These are phyloP conservation scores for Salix brachista DNA, from an alignment of 345 rosid genomes.

Conservation along the genomic window DNA sequence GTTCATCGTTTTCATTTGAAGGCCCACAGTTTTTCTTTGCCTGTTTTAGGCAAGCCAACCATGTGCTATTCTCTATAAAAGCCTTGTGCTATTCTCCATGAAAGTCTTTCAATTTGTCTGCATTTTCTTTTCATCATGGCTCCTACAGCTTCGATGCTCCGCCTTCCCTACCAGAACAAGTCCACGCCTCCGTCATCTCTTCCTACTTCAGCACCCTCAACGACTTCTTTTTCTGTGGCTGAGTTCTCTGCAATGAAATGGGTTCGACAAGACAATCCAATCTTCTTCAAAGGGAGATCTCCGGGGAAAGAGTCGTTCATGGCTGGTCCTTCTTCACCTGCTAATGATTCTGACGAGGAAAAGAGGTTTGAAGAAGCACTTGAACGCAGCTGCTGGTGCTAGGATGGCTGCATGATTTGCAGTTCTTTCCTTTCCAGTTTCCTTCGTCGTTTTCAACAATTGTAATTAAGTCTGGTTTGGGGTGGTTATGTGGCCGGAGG, in stretches of 20 bases:
- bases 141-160: slow-evolving; percentile 72
- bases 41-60: slow-evolving; percentile 3
- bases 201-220: background rate
- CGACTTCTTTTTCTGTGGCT: background rate
- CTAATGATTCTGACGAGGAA: slow-evolving; percentile 28
- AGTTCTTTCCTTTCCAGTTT: background rate
- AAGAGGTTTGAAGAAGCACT: slow-evolving; percentile 44
- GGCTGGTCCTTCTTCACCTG: slow-evolving; percentile 13
- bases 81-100: background rate
- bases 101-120: background rate
- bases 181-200: slow-evolving; percentile 7
- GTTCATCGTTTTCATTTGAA: background rate
- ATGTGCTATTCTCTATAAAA: background rate
- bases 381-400: slow-evolving; percentile 38
- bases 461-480: background rate
- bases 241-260: slow-evolving; percentile 20
- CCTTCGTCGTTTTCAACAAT: background rate
- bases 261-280: slow-evolving; percentile 2
- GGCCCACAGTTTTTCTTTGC: slow-evolving; percentile 8
- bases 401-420: background rate
- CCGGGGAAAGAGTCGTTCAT: background rate
- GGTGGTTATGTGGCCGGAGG: background rate
- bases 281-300: slow-evolving; percentile 11
- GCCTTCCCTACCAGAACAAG: slow-evolving; percentile 28
- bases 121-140: slow-evolving; percentile 26